These are phyloP conservation scores for Skeletonema costatum DNA, from an alignment of 108 stramenopile species.

Conservation along the genomic window DNA sequence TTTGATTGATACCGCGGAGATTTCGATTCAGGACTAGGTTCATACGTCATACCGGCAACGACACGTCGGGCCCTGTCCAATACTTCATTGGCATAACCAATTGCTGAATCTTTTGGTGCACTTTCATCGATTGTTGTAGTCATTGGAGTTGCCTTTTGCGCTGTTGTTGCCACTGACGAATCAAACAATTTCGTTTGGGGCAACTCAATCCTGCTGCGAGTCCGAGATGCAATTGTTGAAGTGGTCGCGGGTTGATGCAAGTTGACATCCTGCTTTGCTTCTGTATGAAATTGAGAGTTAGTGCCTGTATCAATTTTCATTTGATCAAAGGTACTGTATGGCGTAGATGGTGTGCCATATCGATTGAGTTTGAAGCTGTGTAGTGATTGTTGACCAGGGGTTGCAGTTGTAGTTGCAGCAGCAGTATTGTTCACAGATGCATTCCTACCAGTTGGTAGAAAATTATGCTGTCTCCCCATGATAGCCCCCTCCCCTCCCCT, in stretches of 20 bases:
- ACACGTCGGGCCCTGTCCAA: conserved; percentile 35
- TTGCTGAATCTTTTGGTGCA: conserved; percentile 17
- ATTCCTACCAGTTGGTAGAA: background rate
- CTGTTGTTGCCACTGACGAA: conserved; percentile 19
- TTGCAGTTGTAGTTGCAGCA: background rate
- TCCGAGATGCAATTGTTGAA: conserved; percentile 32
- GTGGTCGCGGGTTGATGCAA: conserved; percentile 21
- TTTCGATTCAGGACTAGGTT: conserved; percentile 39
- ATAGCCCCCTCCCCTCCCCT: conserved; percentile 11
- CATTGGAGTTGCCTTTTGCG: conserved; percentile 3
- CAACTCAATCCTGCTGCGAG: conserved; percentile 11
- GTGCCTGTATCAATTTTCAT: conserved; percentile 21
- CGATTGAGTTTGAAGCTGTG: conserved; percentile 24
- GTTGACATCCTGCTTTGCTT: conserved; percentile 3
- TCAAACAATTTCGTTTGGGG: conserved; percentile 44
- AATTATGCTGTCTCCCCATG: background rate
- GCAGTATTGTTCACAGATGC: background rate
- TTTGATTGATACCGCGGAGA: background rate
- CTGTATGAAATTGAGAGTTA: conserved; percentile 1
- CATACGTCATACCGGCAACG: conserved; percentile 39
- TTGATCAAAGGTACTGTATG: conserved; percentile 37
- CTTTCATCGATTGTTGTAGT: conserved; percentile 1
- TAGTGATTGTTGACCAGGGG: conserved; percentile 8
- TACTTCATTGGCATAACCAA: conserved; percentile 38
- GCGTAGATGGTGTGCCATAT: conserved; percentile 40